A percentile compares a stretch with the other conserved stretches of the same genome.
These are phyloP conservation scores for Plantago coronopus DNA, from an alignment of 305 asterid genomes.

Conservation along the genomic window DNA sequence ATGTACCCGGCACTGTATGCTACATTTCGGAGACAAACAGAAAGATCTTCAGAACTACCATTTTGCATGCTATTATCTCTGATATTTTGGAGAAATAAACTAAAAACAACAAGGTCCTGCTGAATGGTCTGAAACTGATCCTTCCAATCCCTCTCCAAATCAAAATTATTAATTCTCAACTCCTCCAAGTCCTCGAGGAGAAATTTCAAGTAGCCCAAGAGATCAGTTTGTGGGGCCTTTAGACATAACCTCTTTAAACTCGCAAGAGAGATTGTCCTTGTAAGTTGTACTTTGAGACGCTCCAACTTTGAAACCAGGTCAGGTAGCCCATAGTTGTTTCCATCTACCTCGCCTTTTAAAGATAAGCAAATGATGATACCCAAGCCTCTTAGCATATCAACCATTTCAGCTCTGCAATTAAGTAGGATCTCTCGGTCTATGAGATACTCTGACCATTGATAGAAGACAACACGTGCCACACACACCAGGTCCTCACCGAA, in stretches of 20 bases:
- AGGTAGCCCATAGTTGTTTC: neutral
- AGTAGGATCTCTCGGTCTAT: neutral
- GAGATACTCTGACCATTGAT: neutral
- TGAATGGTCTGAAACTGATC: conserved; percentile 1
- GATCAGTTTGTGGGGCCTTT: neutral
- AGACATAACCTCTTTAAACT: neutral
- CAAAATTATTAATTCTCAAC: neutral
- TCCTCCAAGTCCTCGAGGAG: neutral
- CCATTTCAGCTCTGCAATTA: neutral
- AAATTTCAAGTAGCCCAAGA: conserved; percentile 1
- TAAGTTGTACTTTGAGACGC: neutral
- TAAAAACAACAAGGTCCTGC: neutral
- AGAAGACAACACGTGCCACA: neutral
- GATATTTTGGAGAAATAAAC: conserved; percentile 4
- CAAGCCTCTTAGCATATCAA: neutral
- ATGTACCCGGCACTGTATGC: neutral
- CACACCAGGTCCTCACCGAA: neutral
- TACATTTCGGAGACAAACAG: neutral
- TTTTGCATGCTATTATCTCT: neutral
- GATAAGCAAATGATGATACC: neutral
- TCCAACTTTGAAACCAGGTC: neutral
- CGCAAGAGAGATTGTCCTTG: neutral
- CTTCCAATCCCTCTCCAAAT: neutral
- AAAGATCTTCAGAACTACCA: neutral
- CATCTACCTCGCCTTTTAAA: neutral